Percentiles rank a stretch among this genome's conserved stretches.
phyloP scores from a whole-genome alignment of 306 rosid species.

The Sphenostylis stenocarpa region DNA sequence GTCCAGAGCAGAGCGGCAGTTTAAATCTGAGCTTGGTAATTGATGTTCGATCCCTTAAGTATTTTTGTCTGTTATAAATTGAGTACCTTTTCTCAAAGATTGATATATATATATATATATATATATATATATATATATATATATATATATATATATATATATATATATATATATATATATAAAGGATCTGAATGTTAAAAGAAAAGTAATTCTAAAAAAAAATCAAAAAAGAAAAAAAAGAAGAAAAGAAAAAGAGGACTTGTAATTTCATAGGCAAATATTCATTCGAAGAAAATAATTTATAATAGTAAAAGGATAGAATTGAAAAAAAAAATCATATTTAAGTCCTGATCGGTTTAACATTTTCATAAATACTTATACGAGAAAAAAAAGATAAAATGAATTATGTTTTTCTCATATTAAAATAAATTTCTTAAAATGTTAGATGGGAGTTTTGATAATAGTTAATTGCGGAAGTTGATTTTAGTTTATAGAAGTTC shows the following conservation, averaged over 20 bases:
- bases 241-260: too few relatives aligned
- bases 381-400: background rate
- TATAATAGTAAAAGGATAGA: too few relatives aligned
- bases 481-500: background rate
- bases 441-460: background rate
- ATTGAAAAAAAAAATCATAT: too few relatives aligned
- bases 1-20: slow-evolving; percentile 82
- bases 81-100: background rate
- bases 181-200: too few relatives aligned
- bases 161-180: too few relatives aligned
- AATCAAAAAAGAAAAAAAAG: too few relatives aligned
- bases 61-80: background rate
- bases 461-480: background rate
- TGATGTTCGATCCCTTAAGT: slow-evolving; percentile 26
- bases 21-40: slow-evolving; percentile 89
- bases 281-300: too few relatives aligned
- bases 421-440: background rate
- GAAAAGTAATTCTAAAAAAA: too few relatives aligned
- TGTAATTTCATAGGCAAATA: too few relatives aligned
- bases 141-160: too few relatives aligned
- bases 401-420: background rate
- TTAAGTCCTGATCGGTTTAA: background rate
- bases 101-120: too few relatives aligned
- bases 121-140: too few relatives aligned
- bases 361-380: background rate